Base-by-base conservation (phyloP, 352 stramenopile genomes). In the Paralagenidium karlingii region DNA sequence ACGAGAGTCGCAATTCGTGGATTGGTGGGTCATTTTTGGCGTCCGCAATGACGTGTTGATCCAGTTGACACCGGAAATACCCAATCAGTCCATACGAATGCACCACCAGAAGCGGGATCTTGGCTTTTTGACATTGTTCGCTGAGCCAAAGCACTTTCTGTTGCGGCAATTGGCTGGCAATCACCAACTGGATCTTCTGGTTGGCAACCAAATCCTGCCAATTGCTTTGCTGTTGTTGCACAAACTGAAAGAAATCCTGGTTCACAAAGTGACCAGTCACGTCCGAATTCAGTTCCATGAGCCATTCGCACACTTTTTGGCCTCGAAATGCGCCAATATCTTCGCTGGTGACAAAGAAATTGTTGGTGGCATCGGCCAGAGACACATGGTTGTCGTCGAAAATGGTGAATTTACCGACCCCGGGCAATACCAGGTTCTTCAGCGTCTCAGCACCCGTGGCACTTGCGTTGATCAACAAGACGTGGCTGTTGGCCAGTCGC, bases 251-350 rank as follows among this genome's bases (percentile, higher is more conserved):
- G n/a, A 68, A 43, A 43, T 57, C 50, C 13, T 82, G 68, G 31
- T 68, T 51, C 13, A 61, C 61, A 15, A 59, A 53, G 3, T 28
- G 40, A 16, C 85, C 86, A n/a, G 61, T 48, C 27, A 96, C 85
- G 36, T 99, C 96, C 6, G 70, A 47, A 68, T 99, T 99, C 60
- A 99, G 85, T 67, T 99, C 94, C 9, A 82, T 60, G 24, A 99
- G 61, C 24, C 91, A 53, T 37, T 94, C 53, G 12, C 67, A 60
- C 18, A 82, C 68, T 13, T 80, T 68, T 54, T 96, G 53, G 1
- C 92, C 91, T 25, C 90, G 68, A 21, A 70, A 68, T 15, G 45
- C 58, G 20, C 77, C 69, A 0, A 93, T 16, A 24, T 63, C 47
- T 22, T 54, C 61, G 20, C 43, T 45, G 3, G 59, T 58, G 5